A percentile compares a stretch with the other conserved stretches of the same genome.
phyloP scores from a whole-genome alignment of 768 basidiomycete species.

The Serendipita sp. region DNA sequence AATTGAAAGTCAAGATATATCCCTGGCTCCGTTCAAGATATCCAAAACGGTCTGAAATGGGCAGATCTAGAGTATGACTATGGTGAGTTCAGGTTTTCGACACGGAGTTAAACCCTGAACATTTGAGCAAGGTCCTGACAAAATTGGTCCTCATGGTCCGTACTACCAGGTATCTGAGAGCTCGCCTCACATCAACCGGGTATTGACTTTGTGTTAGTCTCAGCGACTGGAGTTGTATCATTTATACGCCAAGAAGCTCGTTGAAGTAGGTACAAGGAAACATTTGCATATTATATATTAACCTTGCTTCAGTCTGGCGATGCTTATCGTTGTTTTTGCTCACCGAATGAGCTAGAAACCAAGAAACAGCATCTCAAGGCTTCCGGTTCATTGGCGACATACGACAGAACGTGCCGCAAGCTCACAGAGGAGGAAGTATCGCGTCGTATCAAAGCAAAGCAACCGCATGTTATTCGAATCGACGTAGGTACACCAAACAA shows the following conservation, averaged over 20 bases:
- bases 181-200: background rate
- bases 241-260: conserved; percentile 50
- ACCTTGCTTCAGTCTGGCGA: conserved; percentile 45
- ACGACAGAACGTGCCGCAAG: conserved; percentile 79
- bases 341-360: conserved; percentile 47
- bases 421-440: conserved; percentile 76
- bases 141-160: conserved; percentile 60
- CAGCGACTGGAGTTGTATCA: conserved; percentile 78
- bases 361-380: conserved; percentile 58
- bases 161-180: conserved; percentile 55
- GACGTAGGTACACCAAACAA: conserved; percentile 39
- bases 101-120: background rate
- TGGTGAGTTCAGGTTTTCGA: conserved; percentile 33
- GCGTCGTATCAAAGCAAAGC: conserved; percentile 53
- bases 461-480: conserved; percentile 70
- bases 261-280: conserved; percentile 39
- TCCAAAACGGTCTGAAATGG: conserved; percentile 68
- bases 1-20: conserved; percentile 56
- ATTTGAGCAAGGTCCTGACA: conserved; percentile 51
- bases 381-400: conserved; percentile 59
- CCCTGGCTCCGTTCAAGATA: conserved; percentile 69
- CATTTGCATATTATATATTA: background rate
- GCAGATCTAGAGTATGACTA: conserved; percentile 84
- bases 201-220: conserved; percentile 39
- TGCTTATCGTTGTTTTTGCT: conserved; percentile 94